Percentiles rank a stretch among this genome's conserved stretches.
Conservation (phyloP, 2,329 filamentous ascomycete genomes). For the Calcarisporium arbuscula region DNA sequence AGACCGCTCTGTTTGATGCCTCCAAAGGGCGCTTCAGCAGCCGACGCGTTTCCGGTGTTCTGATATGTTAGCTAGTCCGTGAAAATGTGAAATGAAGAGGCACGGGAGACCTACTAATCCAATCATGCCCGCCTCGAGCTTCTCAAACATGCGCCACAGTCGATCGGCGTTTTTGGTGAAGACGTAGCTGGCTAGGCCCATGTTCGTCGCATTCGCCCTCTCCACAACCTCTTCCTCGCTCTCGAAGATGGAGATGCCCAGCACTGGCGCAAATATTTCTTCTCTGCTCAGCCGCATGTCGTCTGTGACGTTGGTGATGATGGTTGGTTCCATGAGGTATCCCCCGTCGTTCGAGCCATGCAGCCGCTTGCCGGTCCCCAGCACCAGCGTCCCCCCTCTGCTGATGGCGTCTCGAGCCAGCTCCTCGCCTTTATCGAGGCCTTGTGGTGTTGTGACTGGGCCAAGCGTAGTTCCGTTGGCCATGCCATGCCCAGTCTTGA, state of each 20-base stretch:
- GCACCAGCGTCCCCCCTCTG: conserved; percentile 16
- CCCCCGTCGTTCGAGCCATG: conserved; percentile 53
- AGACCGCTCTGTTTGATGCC: conserved; percentile 30
- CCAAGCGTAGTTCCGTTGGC: conserved; percentile 17
- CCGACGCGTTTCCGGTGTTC: conserved; percentile 27
- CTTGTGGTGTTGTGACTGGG: conserved; percentile 18
- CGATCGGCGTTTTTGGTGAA: conserved; percentile 27
- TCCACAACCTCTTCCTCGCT: conserved; percentile 36
- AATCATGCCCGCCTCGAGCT: conserved; percentile 61
- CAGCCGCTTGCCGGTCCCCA: conserved; percentile 49
- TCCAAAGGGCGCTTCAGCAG: conserved; percentile 27
- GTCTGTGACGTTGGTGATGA: conserved; percentile 47
- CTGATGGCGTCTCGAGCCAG: conserved; percentile 9
- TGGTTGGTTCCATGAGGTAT: conserved; percentile 67
- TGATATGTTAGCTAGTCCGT: too few relatives aligned
- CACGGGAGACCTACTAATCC: too few relatives aligned
- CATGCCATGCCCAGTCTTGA: conserved; percentile 10
- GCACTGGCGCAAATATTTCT: conserved; percentile 82
- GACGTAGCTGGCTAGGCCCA: conserved; percentile 30
- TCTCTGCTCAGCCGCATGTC: conserved; percentile 63
- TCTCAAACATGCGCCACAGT: conserved; percentile 39
- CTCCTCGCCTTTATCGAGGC: conserved; percentile 17
- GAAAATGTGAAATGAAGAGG: too few relatives aligned
- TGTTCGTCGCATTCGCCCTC: conserved; percentile 32
- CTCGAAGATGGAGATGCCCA: conserved; percentile 73